Conservation (phyloP, 495 filamentous ascomycete genomes). For the Penicillium paradoxum region DNA sequence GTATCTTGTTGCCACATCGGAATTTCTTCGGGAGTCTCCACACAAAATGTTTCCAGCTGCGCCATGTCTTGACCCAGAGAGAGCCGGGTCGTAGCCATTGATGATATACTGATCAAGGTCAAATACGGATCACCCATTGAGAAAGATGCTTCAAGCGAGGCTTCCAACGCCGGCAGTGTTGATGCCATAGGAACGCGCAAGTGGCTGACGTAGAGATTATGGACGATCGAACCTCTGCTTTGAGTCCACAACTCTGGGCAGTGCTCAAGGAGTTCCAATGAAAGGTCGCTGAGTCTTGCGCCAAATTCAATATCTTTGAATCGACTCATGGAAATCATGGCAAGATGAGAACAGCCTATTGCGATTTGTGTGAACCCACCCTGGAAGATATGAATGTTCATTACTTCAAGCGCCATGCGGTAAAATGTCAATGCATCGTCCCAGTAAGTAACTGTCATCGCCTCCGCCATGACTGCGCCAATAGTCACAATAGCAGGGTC, state of each 20-base stretch:
- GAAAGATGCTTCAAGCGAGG: slow-evolving; percentile 64
- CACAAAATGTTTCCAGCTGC: slow-evolving; percentile 70
- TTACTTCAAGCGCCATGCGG: slow-evolving; percentile 64
- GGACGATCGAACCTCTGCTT: slow-evolving; percentile 66
- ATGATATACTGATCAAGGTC: slow-evolving; percentile 67
- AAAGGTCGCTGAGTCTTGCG: slow-evolving; percentile 56
- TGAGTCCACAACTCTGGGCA: slow-evolving; percentile 64
- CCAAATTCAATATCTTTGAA: slow-evolving; percentile 71
- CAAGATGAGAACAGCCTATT: slow-evolving; percentile 69
- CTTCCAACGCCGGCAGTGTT: slow-evolving; percentile 58
- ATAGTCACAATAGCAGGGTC: slow-evolving; percentile 58
- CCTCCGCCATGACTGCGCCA: slow-evolving; percentile 71
- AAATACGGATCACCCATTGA: slow-evolving; percentile 70
- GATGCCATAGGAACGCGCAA: slow-evolving; percentile 58
- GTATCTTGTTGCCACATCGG: slow-evolving; percentile 69
- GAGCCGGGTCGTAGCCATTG: slow-evolving; percentile 64
- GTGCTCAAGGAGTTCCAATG: slow-evolving; percentile 60
- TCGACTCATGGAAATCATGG: slow-evolving; percentile 65
- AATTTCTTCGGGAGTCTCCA: slow-evolving; percentile 70
- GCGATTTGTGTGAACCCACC: slow-evolving; percentile 70
- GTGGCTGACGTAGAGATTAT: slow-evolving; percentile 70
- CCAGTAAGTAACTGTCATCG: slow-evolving; percentile 80
- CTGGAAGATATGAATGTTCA: slow-evolving; percentile 60
- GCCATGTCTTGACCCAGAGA: slow-evolving; percentile 69
- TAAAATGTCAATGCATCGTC: slow-evolving; percentile 71